Conservation (phyloP, 768 basidiomycete species). For the Collybiopsis confluens region DNA sequence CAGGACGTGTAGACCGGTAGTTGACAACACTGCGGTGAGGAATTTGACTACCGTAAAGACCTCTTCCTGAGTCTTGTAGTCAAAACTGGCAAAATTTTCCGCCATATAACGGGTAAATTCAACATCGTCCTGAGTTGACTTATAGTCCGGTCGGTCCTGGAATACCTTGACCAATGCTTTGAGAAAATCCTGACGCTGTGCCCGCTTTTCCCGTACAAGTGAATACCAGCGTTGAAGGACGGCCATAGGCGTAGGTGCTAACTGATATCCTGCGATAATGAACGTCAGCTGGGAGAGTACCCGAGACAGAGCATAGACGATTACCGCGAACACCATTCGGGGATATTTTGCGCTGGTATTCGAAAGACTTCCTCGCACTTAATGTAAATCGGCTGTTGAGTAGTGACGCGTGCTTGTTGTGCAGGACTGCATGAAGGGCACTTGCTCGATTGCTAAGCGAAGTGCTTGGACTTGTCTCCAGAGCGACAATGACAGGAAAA, state of each 20-base stretch:
- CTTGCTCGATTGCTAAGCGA: conserved; percentile 70
- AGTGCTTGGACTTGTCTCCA: conserved; percentile 77
- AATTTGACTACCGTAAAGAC: conserved; percentile 79
- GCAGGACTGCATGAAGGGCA: conserved; percentile 74
- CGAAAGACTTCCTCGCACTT: conserved; percentile 77
- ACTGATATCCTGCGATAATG: conserved; percentile 52
- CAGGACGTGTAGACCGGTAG: conserved; percentile 77
- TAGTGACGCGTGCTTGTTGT: conserved; percentile 85
- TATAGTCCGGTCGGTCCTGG: conserved; percentile 58
- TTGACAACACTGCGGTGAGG: conserved; percentile 72
- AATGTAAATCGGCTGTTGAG: conserved; percentile 81
- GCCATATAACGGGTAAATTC: conserved; percentile 90
- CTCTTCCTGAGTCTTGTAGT: conserved; percentile 96
- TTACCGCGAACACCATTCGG: conserved; percentile 51
- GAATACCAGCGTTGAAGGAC: conserved; percentile 88
- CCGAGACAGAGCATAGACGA: conserved; percentile 7
- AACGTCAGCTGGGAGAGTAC: not conserved
- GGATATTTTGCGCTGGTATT: conserved; percentile 68
- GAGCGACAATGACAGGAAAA: conserved; percentile 85
- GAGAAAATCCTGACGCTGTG: conserved; percentile 80
- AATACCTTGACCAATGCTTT: conserved; percentile 79
- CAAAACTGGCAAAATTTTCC: conserved; percentile 88
- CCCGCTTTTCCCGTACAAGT: conserved; percentile 88
- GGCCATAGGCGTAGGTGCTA: conserved; percentile 62
- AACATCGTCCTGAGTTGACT: conserved; percentile 73